A percentile compares a stretch with the other conserved stretches of the same genome.
Evolutionary conservation across 2,329 filamentous ascomycete genomes (phyloP).

Genomic region (Coniochaeta sp.): DNA sequence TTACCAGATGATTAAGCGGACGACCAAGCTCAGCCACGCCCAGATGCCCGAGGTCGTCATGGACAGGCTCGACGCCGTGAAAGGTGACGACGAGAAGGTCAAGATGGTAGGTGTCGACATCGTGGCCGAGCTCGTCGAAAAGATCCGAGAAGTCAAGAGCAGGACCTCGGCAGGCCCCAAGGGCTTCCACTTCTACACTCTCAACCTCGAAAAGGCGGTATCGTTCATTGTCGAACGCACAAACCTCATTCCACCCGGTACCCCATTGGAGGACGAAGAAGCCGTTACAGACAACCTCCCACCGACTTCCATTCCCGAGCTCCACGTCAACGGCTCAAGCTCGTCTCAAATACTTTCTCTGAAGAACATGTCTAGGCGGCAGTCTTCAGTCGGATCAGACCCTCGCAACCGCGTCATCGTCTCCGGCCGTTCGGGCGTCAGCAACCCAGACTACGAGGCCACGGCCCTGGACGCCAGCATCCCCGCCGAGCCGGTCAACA

Average conservation of each 20-base stretch:
- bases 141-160: constrained; percentile 58
- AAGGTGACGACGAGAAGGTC: constrained; percentile 72
- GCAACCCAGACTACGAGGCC: constrained; percentile 59
- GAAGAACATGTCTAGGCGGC: constrained; percentile 46
- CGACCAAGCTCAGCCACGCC: constrained; percentile 90
- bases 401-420: constrained; percentile 85
- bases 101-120: constrained; percentile 77
- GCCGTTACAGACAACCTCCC: constrained; percentile 41
- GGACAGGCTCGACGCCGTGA: constrained; percentile 62
- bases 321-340: constrained; percentile 41
- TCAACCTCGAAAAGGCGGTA: constrained; percentile 94
- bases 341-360: constrained; percentile 21
- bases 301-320: constrained; percentile 32
- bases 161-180: constrained; percentile 47
- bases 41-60: constrained; percentile 66
- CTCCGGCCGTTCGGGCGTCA: constrained; percentile 47
- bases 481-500: constrained; percentile 66
- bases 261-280: constrained; percentile 41
- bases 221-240: constrained; percentile 85
- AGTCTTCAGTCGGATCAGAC: constrained; percentile 75
- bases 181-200: constrained; percentile 95
- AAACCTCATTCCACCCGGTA: constrained; percentile 62
- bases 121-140: constrained; percentile 73
- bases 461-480: constrained; percentile 70
- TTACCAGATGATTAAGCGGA: constrained; percentile 90